Conservation (phyloP, 768 basidiomycete genomes). For the Neoboletus magnificus region DNA sequence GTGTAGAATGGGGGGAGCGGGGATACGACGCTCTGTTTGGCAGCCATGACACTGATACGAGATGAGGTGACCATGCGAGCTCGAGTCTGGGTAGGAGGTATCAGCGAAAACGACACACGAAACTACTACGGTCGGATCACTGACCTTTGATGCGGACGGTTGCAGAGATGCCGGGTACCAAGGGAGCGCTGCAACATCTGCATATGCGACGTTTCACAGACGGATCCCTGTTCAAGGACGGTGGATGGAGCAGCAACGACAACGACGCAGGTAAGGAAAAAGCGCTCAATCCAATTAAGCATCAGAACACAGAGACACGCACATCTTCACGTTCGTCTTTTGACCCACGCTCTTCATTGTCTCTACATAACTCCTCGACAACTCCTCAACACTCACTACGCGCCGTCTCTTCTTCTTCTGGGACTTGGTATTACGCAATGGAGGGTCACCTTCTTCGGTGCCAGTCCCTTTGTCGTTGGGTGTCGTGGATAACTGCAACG, state of each 20-base stretch:
- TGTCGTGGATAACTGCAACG: not conserved
- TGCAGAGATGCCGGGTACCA: slow-evolving; percentile 67
- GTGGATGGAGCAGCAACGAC: not conserved
- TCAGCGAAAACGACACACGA: slow-evolving; percentile 6
- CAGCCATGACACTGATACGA: slow-evolving; percentile 61
- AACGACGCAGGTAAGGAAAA: not conserved
- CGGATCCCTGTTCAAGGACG: slow-evolving; percentile 58
- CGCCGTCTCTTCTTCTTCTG: slow-evolving; percentile 24
- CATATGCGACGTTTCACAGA: slow-evolving; percentile 80
- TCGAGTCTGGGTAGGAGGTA: slow-evolving; percentile 34
- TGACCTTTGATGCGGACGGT: slow-evolving; percentile 63
- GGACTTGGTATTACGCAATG: not conserved
- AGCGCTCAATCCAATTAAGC: not conserved
- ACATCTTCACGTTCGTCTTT: slow-evolving; percentile 80
- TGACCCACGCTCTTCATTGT: slow-evolving; percentile 69
- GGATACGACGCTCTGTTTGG: slow-evolving; percentile 56
- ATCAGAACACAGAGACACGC: not conserved
- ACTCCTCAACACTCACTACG: slow-evolving; percentile 40
- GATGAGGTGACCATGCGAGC: slow-evolving; percentile 52
- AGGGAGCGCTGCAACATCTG: slow-evolving; percentile 57
- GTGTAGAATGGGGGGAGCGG: slow-evolving; percentile 51
- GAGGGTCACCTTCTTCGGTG: not conserved
- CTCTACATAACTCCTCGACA: slow-evolving; percentile 62
- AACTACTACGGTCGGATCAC: slow-evolving; percentile 11
- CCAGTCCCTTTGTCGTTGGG: not conserved